These are phyloP conservation scores for Trichoderma atroviride DNA, from an alignment of 2,329 filamentous ascomycete species.

Conservation along the genomic window DNA sequence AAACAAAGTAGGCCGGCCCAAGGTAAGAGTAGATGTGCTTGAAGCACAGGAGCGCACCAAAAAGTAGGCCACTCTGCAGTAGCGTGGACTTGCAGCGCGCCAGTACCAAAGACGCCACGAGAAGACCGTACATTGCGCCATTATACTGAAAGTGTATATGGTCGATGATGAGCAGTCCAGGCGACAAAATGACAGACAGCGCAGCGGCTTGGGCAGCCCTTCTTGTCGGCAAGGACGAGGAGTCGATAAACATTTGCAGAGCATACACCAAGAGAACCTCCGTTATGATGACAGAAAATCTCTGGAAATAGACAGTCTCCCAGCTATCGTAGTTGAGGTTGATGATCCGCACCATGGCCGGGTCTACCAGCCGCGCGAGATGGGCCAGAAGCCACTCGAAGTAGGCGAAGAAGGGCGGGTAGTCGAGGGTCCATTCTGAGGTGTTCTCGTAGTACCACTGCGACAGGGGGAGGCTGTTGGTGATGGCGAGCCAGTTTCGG, in stretches of 20 bases:
- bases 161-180: slow-evolving; percentile 93
- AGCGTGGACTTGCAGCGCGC: slow-evolving; percentile 75
- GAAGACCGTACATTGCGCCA: slow-evolving; percentile 89
- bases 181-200: slow-evolving; percentile 86
- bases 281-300: slow-evolving; percentile 80
- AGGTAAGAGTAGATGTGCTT: slow-evolving; percentile 99
- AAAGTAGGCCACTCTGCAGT: slow-evolving; percentile 77
- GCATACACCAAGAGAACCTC: slow-evolving; percentile 85
- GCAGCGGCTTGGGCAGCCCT: slow-evolving; percentile 82
- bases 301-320: slow-evolving; percentile 93
- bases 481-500: slow-evolving; percentile 97
- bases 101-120: slow-evolving; percentile 83
- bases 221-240: slow-evolving; percentile 65
- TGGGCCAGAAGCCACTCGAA: slow-evolving; percentile 94
- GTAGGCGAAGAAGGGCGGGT: slow-evolving; percentile 95
- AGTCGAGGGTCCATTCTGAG: slow-evolving; percentile 99
- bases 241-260: slow-evolving; percentile 77
- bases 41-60: slow-evolving; percentile 84
- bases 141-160: slow-evolving; percentile 99
- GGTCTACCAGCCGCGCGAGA: slow-evolving; percentile 73
- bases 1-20: slow-evolving; percentile 94
- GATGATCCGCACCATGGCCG: slow-evolving; percentile 77
- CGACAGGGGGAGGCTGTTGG: slow-evolving; percentile 80
- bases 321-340: slow-evolving; percentile 87
- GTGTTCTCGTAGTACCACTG: slow-evolving; percentile 98